These are phyloP conservation scores for Ambrosiella xylebori DNA, from an alignment of 2,329 filamentous ascomycete species.

Conservation along the genomic window DNA sequence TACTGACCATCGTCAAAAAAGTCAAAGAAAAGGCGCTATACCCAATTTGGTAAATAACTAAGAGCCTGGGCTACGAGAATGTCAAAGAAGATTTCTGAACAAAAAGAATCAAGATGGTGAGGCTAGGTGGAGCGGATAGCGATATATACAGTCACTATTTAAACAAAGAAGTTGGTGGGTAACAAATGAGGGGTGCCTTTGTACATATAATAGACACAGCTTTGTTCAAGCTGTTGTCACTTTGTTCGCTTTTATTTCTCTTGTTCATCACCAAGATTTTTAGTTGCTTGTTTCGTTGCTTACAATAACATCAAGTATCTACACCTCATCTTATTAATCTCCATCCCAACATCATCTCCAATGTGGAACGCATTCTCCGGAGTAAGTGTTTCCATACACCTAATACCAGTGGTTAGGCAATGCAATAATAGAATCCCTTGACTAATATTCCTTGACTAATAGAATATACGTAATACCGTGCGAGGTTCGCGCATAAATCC, in stretches of 20 bases:
- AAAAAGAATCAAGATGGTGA: neutral
- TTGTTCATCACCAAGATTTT: too few relatives aligned
- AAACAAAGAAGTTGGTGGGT: neutral
- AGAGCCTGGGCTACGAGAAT: neutral
- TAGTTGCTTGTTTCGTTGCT: too few relatives aligned
- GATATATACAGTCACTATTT: neutral
- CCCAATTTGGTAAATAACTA: neutral
- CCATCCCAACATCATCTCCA: too few relatives aligned
- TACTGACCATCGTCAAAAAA: neutral
- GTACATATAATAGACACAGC: neutral
- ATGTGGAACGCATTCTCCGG: too few relatives aligned
- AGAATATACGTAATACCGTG: too few relatives aligned
- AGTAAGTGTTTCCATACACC: too few relatives aligned
- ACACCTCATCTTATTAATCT: too few relatives aligned
- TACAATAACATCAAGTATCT: too few relatives aligned
- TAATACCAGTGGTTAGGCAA: too few relatives aligned
- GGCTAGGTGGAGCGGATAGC: neutral
- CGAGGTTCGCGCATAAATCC: too few relatives aligned
- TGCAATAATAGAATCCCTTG: too few relatives aligned
- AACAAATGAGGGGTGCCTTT: neutral
- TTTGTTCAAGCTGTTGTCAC: neutral
- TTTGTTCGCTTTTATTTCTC: neutral
- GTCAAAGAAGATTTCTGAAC: neutral
- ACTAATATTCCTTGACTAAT: too few relatives aligned
- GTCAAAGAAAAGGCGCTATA: conserved; percentile 1